Conservation (phyloP, 768 basidiomycete genomes). For the Galerina marginata region DNA sequence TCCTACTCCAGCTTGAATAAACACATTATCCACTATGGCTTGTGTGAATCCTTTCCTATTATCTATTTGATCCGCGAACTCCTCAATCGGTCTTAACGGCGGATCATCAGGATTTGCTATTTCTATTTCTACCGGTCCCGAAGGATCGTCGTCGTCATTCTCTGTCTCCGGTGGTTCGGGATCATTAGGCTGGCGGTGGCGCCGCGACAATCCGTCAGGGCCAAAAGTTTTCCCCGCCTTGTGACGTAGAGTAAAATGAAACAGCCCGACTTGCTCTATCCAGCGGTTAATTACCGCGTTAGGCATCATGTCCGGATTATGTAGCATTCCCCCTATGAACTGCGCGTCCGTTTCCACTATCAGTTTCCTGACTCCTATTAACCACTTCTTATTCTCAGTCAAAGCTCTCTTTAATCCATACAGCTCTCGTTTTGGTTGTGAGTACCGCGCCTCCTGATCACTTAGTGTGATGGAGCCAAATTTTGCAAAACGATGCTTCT, state of each 20-base stretch:
- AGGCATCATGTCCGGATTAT: constrained; percentile 38
- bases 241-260: constrained; percentile 37
- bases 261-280: constrained; percentile 38
- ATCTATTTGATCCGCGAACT: not conserved
- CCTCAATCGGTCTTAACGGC: constrained; percentile 24
- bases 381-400: constrained; percentile 18
- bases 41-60: not conserved
- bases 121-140: constrained; percentile 33
- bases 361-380: constrained; percentile 33
- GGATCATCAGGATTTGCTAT: constrained; percentile 1
- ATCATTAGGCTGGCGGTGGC: constrained; percentile 20
- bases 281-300: constrained; percentile 41
- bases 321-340: constrained; percentile 41
- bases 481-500: constrained; percentile 27
- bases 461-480: constrained; percentile 48
- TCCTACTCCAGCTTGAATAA: not conserved
- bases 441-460: constrained; percentile 36
- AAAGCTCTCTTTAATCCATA: constrained; percentile 38
- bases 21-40: not conserved
- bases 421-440: constrained; percentile 46
- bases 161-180: not conserved
- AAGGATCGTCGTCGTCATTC: constrained; percentile 2
- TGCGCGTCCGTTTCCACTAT: constrained; percentile 36
- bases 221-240: constrained; percentile 30
- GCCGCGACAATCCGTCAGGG: constrained; percentile 38